Evolutionary conservation across 208 protist species (phyloP).

Genomic region (Trypanosoma vivax): DNA sequence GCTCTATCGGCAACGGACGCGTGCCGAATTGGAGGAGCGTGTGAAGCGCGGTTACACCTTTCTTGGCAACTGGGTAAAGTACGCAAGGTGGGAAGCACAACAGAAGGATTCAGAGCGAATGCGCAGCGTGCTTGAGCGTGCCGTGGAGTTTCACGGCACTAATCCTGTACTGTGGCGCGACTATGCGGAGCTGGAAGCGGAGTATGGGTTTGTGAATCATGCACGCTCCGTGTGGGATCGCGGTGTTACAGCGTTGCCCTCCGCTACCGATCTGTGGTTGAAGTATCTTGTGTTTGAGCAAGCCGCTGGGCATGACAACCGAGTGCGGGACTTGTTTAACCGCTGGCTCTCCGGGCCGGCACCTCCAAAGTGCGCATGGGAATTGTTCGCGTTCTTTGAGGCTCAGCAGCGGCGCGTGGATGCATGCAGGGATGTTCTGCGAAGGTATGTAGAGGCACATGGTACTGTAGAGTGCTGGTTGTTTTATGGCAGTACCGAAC

Average conservation of each 20-base stretch:
- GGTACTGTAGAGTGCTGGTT: slow-evolving; percentile 80
- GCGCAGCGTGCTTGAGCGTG: slow-evolving; percentile 94
- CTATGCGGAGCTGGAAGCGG: slow-evolving; percentile 99
- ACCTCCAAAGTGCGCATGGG: slow-evolving; percentile 81
- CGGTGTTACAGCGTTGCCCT: slow-evolving; percentile 93
- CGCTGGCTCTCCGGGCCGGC: slow-evolving; percentile 94
- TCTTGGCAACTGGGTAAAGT: slow-evolving; percentile 92
- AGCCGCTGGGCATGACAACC: slow-evolving; percentile 88
- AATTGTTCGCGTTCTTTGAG: slow-evolving; percentile 93
- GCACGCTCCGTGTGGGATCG: slow-evolving; percentile 97
- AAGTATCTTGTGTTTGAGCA: slow-evolving; percentile 96
- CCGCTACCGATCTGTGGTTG: slow-evolving; percentile 95
- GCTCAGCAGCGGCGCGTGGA: slow-evolving; percentile 31
- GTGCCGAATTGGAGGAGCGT: slow-evolving; percentile 94
- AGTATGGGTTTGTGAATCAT: slow-evolving; percentile 93
- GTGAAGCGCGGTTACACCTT: slow-evolving; percentile 74
- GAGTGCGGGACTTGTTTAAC: slow-evolving; percentile 91
- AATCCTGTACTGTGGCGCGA: slow-evolving; percentile 92
- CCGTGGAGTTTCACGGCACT: slow-evolving; percentile 83
- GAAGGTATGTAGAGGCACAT: slow-evolving; percentile 57
- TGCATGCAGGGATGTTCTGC: slow-evolving; percentile 47
- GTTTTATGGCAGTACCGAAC: slow-evolving; percentile 86
- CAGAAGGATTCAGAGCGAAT: slow-evolving; percentile 94
- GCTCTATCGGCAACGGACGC: slow-evolving; percentile 90
- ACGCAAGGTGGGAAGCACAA: slow-evolving; percentile 96